A percentile compares a stretch with the other conserved stretches of the same genome.
Evolutionary conservation across 306 rosid genomes (phyloP).

Genomic region (Vicia sativa): DNA sequence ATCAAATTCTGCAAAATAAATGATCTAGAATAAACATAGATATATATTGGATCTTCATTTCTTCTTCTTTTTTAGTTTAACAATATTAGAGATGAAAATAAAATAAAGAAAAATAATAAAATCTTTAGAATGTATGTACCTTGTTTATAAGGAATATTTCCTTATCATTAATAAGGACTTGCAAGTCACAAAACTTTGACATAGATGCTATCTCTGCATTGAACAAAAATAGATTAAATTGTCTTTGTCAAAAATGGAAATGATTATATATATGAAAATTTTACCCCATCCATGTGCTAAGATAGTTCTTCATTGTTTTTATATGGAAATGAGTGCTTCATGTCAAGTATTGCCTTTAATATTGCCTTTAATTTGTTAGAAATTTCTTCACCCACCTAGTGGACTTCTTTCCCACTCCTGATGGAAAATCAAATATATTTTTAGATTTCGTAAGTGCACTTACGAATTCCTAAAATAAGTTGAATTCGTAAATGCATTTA

Average conservation of each 20-base stretch:
- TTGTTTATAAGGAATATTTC: constrained; percentile 57
- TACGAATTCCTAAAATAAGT: too few species aligned
- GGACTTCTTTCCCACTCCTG: too few species aligned
- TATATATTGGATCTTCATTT: neutral
- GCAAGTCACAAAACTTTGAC: constrained; percentile 53
- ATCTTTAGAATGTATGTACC: constrained; percentile 38
- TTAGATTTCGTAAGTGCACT: too few species aligned
- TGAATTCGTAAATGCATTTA: too few species aligned
- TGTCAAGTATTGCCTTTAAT: too few species aligned
- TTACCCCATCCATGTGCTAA: constrained; percentile 22
- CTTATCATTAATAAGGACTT: constrained; percentile 57
- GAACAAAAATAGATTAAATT: constrained; percentile 31
- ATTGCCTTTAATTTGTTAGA: too few species aligned
- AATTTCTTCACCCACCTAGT: too few species aligned
- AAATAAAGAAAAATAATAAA: neutral
- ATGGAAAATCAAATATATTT: too few species aligned
- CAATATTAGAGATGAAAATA: neutral
- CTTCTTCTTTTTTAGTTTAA: neutral
- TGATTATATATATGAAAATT: constrained; percentile 7
- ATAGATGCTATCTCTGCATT: constrained; percentile 48
- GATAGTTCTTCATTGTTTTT: constrained; percentile 9
- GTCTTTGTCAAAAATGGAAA: neutral
- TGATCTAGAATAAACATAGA: constrained; percentile 11
- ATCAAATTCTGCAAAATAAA: constrained; percentile 54
- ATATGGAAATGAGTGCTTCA: constrained; percentile 19